phyloP scores from a whole-genome alignment of 1,284 basidiomycete species.

The Irpex lacteus region DNA sequence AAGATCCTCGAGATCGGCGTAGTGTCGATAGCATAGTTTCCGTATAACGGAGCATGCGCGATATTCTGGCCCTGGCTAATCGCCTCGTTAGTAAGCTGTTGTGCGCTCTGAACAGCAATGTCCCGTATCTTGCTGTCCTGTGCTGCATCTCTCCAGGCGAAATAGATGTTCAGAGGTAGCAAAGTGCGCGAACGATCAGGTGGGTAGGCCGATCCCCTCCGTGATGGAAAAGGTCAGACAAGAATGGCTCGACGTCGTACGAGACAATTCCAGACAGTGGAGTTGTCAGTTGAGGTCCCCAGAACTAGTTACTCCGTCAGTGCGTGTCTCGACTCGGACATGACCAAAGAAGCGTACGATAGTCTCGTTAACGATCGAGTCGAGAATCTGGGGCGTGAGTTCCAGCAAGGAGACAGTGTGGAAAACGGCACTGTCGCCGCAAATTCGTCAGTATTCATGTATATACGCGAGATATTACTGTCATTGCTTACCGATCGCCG shows the following conservation, averaged over 20 bases:
- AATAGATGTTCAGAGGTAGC: constrained; percentile 48
- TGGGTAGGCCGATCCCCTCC: constrained; percentile 44
- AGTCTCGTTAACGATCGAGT: constrained; percentile 49
- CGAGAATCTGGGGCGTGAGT: constrained; percentile 39
- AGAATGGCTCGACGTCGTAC: constrained; percentile 58
- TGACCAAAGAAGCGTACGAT: constrained; percentile 25
- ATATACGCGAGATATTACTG: constrained; percentile 17
- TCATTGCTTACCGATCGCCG: constrained; percentile 29
- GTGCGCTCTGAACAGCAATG: constrained; percentile 37
- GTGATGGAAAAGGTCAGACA: constrained; percentile 41
- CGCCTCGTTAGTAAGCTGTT: constrained; percentile 35
- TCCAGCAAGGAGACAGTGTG: constrained; percentile 44
- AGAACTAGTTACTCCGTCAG: constrained; percentile 20
- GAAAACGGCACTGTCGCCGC: constrained; percentile 39
- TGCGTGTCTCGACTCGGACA: too few species aligned
- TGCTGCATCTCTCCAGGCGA: constrained; percentile 35
- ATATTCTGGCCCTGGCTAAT: constrained; percentile 41
- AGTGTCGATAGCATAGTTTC: constrained; percentile 49
- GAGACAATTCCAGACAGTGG: constrained; percentile 31
- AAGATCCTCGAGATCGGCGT: constrained; percentile 45
- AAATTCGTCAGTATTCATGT: too few species aligned
- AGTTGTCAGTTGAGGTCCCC: constrained; percentile 21
- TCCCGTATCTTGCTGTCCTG: constrained; percentile 39
- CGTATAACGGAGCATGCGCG: constrained; percentile 40
- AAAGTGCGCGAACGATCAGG: constrained; percentile 37